Conservation (phyloP, 805 yeast genomes). For the Candida hungchunana region DNA sequence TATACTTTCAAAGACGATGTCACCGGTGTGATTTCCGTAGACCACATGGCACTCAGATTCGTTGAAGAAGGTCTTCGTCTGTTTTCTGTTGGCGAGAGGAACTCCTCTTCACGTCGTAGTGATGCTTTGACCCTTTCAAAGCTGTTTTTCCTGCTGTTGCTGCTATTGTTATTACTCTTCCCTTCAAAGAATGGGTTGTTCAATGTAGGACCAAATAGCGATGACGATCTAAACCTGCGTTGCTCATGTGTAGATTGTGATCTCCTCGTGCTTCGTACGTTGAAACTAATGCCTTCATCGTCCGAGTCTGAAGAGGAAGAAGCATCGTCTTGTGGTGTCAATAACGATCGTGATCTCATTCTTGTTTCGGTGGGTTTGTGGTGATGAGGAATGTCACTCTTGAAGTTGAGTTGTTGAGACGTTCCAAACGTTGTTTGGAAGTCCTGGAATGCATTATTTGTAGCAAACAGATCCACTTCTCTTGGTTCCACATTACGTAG, state of each 20-base stretch:
- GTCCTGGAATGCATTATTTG: conserved; percentile 24
- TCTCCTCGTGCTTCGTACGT: conserved; percentile 17
- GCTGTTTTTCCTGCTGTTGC: conserved; percentile 9
- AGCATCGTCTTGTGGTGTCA: conserved; percentile 9
- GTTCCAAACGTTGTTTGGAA: conserved; percentile 23
- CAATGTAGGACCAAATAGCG: conserved; percentile 24
- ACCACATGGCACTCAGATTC: conserved; percentile 1
- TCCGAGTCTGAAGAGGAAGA: conserved; percentile 16
- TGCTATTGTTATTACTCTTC: neutral
- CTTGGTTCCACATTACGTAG: conserved; percentile 6
- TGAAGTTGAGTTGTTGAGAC: conserved; percentile 19
- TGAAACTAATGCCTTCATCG: conserved; percentile 26
- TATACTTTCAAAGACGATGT: conserved; percentile 7
- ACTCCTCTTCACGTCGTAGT: conserved; percentile 13
- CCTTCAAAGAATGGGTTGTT: conserved; percentile 22
- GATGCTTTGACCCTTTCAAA: conserved; percentile 15
- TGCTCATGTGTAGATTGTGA: conserved; percentile 4
- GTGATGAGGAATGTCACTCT: conserved; percentile 14
- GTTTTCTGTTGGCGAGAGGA: conserved; percentile 9
- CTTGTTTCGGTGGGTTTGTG: conserved; percentile 14
- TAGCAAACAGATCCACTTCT: conserved; percentile 18
- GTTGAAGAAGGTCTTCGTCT: neutral
- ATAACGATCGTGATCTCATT: conserved; percentile 23
- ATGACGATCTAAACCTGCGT: conserved; percentile 25
- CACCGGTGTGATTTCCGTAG: conserved; percentile 8